Percentiles rank a stretch among this genome's conserved stretches.
Evolutionary conservation across 1,284 basidiomycete genomes (phyloP).

Genomic region (Agaricales sp.): DNA sequence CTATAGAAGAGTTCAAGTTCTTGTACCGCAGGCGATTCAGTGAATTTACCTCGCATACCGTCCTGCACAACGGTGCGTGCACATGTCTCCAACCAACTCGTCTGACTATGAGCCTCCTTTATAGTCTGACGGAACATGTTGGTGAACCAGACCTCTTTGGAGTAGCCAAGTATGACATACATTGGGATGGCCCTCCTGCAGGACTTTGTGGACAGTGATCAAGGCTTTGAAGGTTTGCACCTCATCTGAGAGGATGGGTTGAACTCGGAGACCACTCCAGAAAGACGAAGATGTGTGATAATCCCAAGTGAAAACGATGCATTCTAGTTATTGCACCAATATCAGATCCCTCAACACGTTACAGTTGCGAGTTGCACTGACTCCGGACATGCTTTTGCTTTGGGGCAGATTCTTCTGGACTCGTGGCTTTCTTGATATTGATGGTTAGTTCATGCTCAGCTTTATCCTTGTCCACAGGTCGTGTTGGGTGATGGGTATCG

Average conservation of each 20-base stretch:
- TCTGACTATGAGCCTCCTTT: slow-evolving; percentile 93
- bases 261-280: slow-evolving; percentile 91
- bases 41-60: slow-evolving; percentile 56
- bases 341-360: too few relatives aligned
- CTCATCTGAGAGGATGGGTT: slow-evolving; percentile 91
- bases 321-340: slow-evolving; percentile 50
- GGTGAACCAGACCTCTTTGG: slow-evolving; percentile 4
- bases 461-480: slow-evolving; percentile 95
- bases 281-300: slow-evolving; percentile 96
- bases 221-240: slow-evolving; percentile 95
- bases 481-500: slow-evolving; percentile 84
- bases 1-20: slow-evolving; percentile 26
- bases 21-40: slow-evolving; percentile 1
- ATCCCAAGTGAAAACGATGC: slow-evolving; percentile 97
- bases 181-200: slow-evolving; percentile 91
- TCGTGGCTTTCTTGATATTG: slow-evolving; percentile 96
- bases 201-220: slow-evolving; percentile 91
- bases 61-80: slow-evolving; percentile 80
- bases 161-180: slow-evolving; percentile 38
- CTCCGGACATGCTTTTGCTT: slow-evolving; percentile 98
- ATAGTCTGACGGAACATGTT: slow-evolving; percentile 52
- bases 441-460: slow-evolving; percentile 85
- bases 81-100: slow-evolving; percentile 93
- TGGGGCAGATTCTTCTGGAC: slow-evolving; percentile 83
- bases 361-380: slow-evolving; percentile 37